A percentile compares a stretch with the other conserved stretches of the same genome.
Evolutionary conservation across 2,329 filamentous ascomycete genomes (phyloP).

Genomic region (Chaetomium strumarium): DNA sequence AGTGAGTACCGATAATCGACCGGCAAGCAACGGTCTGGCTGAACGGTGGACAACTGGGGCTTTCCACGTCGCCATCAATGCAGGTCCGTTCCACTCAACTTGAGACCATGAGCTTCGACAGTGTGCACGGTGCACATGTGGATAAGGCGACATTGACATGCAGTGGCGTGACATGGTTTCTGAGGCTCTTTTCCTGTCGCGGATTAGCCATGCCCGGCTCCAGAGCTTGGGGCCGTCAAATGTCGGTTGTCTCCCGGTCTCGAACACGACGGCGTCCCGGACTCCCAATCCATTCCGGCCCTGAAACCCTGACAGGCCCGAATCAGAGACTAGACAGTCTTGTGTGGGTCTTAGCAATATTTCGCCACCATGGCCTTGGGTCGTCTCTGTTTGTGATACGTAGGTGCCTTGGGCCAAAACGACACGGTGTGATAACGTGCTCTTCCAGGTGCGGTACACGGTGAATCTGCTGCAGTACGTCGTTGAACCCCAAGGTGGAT

Average conservation of each 20-base stretch:
- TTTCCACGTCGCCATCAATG: background rate
- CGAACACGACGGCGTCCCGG: background rate
- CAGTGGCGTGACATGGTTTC: background rate
- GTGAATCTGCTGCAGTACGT: background rate
- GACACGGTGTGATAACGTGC: constrained; percentile 1
- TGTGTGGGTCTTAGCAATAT: constrained; percentile 10
- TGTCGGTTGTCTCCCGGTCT: background rate
- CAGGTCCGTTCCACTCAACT: constrained; percentile 16
- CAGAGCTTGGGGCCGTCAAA: constrained; percentile 12
- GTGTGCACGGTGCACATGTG: background rate
- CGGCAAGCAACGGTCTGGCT: too few relatives aligned
- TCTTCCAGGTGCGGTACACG: background rate
- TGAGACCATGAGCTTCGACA: too few relatives aligned
- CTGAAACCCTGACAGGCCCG: constrained; percentile 14
- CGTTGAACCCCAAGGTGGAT: background rate
- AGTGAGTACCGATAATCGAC: too few relatives aligned
- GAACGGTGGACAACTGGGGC: too few relatives aligned
- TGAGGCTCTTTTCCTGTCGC: constrained; percentile 13
- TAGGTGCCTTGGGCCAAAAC: constrained; percentile 12
- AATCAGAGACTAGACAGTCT: constrained; percentile 5
- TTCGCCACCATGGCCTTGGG: constrained; percentile 20
- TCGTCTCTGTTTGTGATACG: constrained; percentile 9
- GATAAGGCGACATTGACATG: background rate
- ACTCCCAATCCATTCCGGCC: background rate
- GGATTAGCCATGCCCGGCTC: constrained; percentile 14